Evolutionary conservation across 106 monocot genomes (phyloP).

Genomic region (Alisma plantagoaquatica): DNA sequence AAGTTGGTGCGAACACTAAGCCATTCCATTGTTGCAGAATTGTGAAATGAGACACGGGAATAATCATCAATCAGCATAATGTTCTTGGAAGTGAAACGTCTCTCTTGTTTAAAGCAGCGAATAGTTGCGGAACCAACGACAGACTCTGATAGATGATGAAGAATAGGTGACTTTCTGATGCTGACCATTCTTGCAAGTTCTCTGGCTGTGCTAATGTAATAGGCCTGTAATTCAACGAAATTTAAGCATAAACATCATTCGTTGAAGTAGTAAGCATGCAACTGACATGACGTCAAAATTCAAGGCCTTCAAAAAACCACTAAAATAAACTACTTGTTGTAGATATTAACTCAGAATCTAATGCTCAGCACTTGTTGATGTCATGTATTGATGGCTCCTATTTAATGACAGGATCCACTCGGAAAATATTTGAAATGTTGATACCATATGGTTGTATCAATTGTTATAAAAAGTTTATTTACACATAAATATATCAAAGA

Average conservation of each 20-base stretch:
- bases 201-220: constrained; percentile 80
- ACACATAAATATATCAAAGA: no score
- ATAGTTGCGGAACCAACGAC: constrained; percentile 65
- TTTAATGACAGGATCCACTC: not conserved
- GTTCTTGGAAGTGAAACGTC: constrained; percentile 35
- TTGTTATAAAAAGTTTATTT: no score
- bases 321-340: not conserved
- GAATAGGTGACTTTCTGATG: constrained; percentile 77
- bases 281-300: no score
- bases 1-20: constrained; percentile 71
- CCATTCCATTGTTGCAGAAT: constrained; percentile 93
- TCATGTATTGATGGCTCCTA: not conserved
- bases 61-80: constrained; percentile 58
- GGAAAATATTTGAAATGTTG: no score
- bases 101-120: constrained; percentile 74
- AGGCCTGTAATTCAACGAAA: constrained; percentile 31
- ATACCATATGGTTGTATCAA: no score
- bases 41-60: constrained; percentile 73
- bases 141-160: constrained; percentile 78
- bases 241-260: not conserved
- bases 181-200: constrained; percentile 85
- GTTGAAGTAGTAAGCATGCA: no score
- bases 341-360: not conserved
- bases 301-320: not conserved
- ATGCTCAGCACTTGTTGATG: not conserved